These are phyloP conservation scores for Diphasiastrum complanatum DNA, from an alignment of 83 land plant species.

Conservation along the genomic window DNA sequence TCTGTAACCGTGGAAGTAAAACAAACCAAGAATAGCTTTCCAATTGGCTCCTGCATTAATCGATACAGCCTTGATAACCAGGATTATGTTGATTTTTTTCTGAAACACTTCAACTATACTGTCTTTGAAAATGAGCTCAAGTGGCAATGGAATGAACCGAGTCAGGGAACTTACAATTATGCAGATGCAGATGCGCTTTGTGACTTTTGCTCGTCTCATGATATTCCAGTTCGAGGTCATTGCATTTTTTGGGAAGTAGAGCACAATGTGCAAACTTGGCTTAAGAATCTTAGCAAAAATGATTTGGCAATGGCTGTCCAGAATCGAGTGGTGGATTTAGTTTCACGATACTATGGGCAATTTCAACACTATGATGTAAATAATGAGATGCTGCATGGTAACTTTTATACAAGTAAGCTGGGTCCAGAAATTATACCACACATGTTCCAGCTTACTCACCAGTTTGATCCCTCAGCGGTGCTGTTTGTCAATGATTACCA, in stretches of 20 bases:
- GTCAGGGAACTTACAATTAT: constrained; percentile 60
- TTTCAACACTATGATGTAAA: constrained; percentile 82
- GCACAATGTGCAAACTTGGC: constrained; percentile 56
- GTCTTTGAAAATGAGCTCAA: constrained; percentile 85
- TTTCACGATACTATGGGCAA: constrained; percentile 69
- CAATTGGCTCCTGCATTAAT: constrained; percentile 68
- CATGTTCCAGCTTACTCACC: constrained; percentile 65
- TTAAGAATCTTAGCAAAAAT: constrained; percentile 36
- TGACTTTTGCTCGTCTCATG: constrained; percentile 42
- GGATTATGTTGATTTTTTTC: constrained; percentile 60
- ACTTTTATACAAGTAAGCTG: constrained; percentile 54
- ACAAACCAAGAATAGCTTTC: constrained; percentile 68
- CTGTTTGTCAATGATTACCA: constrained; percentile 81
- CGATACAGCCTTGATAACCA: constrained; percentile 76
- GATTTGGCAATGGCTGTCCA: constrained; percentile 57
- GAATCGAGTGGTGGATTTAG: constrained; percentile 47
- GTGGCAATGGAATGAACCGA: constrained; percentile 80
- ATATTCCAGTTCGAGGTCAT: constrained; percentile 58
- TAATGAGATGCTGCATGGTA: constrained; percentile 86
- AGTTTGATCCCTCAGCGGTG: constrained; percentile 56
- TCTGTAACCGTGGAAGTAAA: constrained; percentile 49
- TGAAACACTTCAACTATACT: constrained; percentile 65
- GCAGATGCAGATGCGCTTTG: constrained; percentile 65
- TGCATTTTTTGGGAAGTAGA: constrained; percentile 86
- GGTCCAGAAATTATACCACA: constrained; percentile 56